Percentiles rank a stretch among this genome's conserved stretches.
Conservation (phyloP, 192 early-diverging fungal genomes). For the Coemansia sp. region DNA sequence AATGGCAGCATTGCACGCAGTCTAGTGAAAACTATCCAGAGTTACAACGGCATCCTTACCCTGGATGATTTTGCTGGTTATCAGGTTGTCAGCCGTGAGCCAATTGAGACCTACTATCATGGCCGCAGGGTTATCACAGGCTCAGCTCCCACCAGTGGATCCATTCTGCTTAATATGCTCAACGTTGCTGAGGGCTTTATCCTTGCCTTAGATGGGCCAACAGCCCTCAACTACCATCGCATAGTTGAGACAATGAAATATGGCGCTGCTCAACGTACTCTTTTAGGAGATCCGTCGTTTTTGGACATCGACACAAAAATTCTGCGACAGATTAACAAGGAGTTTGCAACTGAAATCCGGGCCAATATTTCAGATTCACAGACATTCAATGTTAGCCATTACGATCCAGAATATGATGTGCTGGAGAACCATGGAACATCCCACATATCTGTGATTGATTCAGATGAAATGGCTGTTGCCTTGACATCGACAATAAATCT, state of each 20-base stretch:
- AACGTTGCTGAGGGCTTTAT: slow-evolving; percentile 86
- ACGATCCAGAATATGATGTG: slow-evolving; percentile 76
- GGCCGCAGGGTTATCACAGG: slow-evolving; percentile 71
- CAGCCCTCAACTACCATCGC: slow-evolving; percentile 72
- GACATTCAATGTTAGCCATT: slow-evolving; percentile 72
- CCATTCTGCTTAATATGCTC: slow-evolving; percentile 77
- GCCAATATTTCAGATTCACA: slow-evolving; percentile 69
- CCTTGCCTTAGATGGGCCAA: slow-evolving; percentile 58
- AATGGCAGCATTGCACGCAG: slow-evolving; percentile 64
- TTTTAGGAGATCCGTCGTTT: slow-evolving; percentile 79
- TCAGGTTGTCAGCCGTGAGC: slow-evolving; percentile 56
- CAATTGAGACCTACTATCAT: slow-evolving; percentile 71
- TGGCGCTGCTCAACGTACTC: slow-evolving; percentile 79
- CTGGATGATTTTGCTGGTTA: slow-evolving; percentile 72
- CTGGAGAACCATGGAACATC: slow-evolving; percentile 87
- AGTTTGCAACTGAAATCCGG: slow-evolving; percentile 63
- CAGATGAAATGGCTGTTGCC: slow-evolving; percentile 73
- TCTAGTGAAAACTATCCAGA: slow-evolving; percentile 64
- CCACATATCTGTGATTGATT: slow-evolving; percentile 80
- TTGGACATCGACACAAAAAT: slow-evolving; percentile 48
- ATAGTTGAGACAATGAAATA: slow-evolving; percentile 86
- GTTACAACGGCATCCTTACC: slow-evolving; percentile 74
- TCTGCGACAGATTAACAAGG: slow-evolving; percentile 65
- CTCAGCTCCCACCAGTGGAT: slow-evolving; percentile 79
- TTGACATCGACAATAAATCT: slow-evolving; percentile 90